Conservation (phyloP, 2,329 filamentous ascomycete genomes). For the Xylaria sp. region DNA sequence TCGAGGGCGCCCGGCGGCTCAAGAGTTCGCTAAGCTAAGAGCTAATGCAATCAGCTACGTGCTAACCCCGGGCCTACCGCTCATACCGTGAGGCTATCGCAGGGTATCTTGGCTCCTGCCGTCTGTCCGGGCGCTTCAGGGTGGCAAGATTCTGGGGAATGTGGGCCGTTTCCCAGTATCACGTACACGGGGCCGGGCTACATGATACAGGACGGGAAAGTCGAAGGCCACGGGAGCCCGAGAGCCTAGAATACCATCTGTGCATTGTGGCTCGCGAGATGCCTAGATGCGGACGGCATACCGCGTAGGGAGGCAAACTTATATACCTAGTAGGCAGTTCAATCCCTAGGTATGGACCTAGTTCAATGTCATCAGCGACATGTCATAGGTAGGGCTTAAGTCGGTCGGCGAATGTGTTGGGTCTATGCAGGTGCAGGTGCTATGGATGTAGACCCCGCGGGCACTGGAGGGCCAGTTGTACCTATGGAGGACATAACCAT, state of each 20-base stretch:
- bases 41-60: neutral
- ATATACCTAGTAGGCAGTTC: too few relatives aligned
- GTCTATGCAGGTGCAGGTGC: too few relatives aligned
- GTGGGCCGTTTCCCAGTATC: neutral
- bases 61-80: neutral
- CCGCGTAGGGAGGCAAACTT: neutral
- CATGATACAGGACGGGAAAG: neutral
- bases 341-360: too few relatives aligned
- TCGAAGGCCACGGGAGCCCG: too few relatives aligned
- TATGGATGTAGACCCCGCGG: too few relatives aligned
- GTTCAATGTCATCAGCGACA: too few relatives aligned
- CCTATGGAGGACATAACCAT: too few relatives aligned
- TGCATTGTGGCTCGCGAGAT: neutral
- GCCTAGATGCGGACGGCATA: neutral
- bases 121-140: neutral
- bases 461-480: too few relatives aligned
- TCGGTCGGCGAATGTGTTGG: too few relatives aligned
- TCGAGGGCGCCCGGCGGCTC: neutral
- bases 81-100: neutral
- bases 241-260: too few relatives aligned
- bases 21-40: neutral
- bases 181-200: neutral
- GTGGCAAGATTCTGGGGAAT: neutral
- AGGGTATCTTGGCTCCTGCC: neutral
- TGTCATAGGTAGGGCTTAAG: neutral